A percentile compares a stretch with the other conserved stretches of the same genome.
Evolutionary conservation across 768 basidiomycete species (phyloP).

Genomic region (Crucibulum laeve): DNA sequence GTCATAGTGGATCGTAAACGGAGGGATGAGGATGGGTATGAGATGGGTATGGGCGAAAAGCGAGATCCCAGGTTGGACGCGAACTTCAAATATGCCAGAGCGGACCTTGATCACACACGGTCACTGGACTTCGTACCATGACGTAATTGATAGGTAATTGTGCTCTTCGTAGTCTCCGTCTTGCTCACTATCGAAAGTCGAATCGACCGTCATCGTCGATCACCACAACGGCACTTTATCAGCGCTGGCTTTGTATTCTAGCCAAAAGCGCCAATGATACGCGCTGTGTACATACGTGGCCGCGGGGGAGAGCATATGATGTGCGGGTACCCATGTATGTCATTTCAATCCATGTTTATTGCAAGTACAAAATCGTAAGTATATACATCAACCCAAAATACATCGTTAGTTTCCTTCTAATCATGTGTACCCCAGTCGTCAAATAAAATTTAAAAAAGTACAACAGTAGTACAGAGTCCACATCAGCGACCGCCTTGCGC

Average conservation of each 20-base stretch:
- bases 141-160: too few species aligned
- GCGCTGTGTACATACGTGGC: too few species aligned
- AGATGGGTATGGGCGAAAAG: not conserved
- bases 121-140: too few species aligned
- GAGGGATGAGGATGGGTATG: not conserved
- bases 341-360: not conserved
- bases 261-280: too few species aligned
- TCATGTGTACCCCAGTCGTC: conserved; percentile 12
- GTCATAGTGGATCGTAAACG: conserved; percentile 42
- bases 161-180: too few species aligned
- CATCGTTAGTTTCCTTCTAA: conserved; percentile 1
- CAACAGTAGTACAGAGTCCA: conserved; percentile 7
- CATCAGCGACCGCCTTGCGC: conserved; percentile 16
- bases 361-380: not conserved
- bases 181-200: too few species aligned
- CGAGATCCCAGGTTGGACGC: not conserved
- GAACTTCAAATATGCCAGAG: not conserved
- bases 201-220: too few species aligned
- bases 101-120: too few species aligned
- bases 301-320: too few species aligned
- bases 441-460: conserved; percentile 14
- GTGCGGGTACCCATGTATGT: conserved; percentile 1
- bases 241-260: too few species aligned
- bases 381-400: not conserved
- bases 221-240: too few species aligned